These are phyloP conservation scores for Acaromyces ingoldii DNA, from an alignment of 1,284 basidiomycete species.

Conservation along the genomic window DNA sequence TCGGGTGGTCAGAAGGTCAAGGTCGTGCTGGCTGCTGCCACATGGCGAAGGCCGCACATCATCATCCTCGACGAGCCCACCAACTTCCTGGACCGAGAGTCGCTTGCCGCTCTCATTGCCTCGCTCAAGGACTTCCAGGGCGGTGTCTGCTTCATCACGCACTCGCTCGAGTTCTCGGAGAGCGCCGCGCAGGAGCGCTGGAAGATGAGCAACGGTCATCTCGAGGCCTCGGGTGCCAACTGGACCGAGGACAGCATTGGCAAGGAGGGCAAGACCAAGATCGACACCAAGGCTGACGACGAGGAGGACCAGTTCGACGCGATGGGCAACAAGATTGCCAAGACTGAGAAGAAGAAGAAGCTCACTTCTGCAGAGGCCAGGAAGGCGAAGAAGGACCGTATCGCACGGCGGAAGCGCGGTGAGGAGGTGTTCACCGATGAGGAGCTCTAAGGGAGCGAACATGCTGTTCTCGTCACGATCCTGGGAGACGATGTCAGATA, in stretches of 20 bases:
- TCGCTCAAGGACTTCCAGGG: slow-evolving; percentile 50
- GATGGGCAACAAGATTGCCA: slow-evolving; percentile 40
- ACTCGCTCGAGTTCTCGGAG: slow-evolving; percentile 49
- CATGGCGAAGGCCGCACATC: slow-evolving; percentile 50
- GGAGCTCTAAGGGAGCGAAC: too few species aligned
- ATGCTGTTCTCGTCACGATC: too few species aligned
- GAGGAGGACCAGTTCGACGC: slow-evolving; percentile 41
- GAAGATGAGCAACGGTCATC: slow-evolving; percentile 43
- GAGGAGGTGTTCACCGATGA: slow-evolving; percentile 19
- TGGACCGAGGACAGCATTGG: slow-evolving; percentile 90
- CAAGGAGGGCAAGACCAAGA: slow-evolving; percentile 56
- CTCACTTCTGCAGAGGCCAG: slow-evolving; percentile 21
- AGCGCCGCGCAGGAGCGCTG: slow-evolving; percentile 49
- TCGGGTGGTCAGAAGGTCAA: slow-evolving; percentile 53
- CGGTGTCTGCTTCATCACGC: slow-evolving; percentile 50
- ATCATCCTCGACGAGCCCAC: slow-evolving; percentile 51
- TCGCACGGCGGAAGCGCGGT: slow-evolving; percentile 33
- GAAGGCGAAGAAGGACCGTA: slow-evolving; percentile 37
- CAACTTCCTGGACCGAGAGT: slow-evolving; percentile 52
- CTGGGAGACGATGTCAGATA: too few species aligned
- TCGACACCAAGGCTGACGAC: slow-evolving; percentile 44
- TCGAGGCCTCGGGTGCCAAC: slow-evolving; percentile 62
- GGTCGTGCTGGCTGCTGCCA: slow-evolving; percentile 50
- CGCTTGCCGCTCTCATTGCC: slow-evolving; percentile 50
- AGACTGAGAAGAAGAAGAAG: slow-evolving; percentile 41